Base-by-base conservation (phyloP, 192 early-diverging fungal genomes). In the Podila clonocystis region DNA sequence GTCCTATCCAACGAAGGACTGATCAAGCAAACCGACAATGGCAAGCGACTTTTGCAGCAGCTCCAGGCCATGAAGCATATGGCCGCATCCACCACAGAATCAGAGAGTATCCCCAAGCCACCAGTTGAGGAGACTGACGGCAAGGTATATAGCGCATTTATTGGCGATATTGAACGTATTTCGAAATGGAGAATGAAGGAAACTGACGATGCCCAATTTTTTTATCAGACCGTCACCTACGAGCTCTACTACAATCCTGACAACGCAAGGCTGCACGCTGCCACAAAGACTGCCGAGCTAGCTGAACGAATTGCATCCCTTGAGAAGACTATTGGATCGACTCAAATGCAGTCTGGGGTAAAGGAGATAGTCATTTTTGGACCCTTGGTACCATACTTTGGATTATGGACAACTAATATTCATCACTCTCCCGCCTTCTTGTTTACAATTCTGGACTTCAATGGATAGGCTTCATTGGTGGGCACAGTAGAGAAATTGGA, bases 201-300 rank as follows among this genome's bases (percentile, higher is more conserved):
- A 15, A 15, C 41, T 45, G 41, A 45, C 13, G 41, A 15, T 17
- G 2, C 13, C 41, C 41, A 28, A 0, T 30, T 33, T 30, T 30
- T 13, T 33, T 61, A 8, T 17, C 30, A 87, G 87, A 83, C 84
- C 58, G 83, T 94, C 5, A 93, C 92, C 12, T 93, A 94, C 70
- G 93, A 94, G 68, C 82, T 93, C 3, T 93, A 82, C 70, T 94
- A 92, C 67, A 92, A 88, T 22, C 92, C 92, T 17, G 87, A 90
- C 34, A 85, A 89, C 28, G 83, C 87, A 13, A 85, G 85, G 65
- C 50, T 85, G 22, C 83, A 86, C 34, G 84, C 87, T 19, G 85
- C 88, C 29, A 84, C 85, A 26, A 91, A 93, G 62, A 72, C 90
- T 41, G 76, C 85, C 9, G 88, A 93, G 19, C 68, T 95, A 11